A percentile compares a stretch with the other conserved stretches of the same genome.
phyloP scores from a whole-genome alignment of 441 rosid species.

The Brassica balearica region DNA sequence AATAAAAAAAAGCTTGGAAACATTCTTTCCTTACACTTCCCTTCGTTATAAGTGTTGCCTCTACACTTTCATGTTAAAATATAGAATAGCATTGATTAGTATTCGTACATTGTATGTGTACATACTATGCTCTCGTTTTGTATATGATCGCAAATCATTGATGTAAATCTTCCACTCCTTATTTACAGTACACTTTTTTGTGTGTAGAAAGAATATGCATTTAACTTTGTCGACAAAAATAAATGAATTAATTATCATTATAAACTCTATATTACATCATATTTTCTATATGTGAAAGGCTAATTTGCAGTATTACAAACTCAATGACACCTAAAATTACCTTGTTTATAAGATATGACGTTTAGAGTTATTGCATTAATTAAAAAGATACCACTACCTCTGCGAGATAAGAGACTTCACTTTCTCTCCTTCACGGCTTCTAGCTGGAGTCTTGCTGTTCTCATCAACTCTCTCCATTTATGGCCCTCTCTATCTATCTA shows the following conservation, averaged over 20 bases:
- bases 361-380: constrained; percentile 34
- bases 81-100: constrained; percentile 10
- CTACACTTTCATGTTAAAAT: background rate
- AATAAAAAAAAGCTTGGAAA: background rate
- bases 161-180: background rate
- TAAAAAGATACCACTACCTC: constrained; percentile 26
- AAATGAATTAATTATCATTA: background rate
- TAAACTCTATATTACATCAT: background rate
- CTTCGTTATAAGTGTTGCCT: constrained; percentile 12
- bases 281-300: background rate
- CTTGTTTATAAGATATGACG: background rate
- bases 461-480: constrained; percentile 44
- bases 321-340: constrained; percentile 12
- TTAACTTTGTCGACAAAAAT: background rate
- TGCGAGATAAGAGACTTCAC: constrained; percentile 38
- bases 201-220: background rate
- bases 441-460: constrained; percentile 50
- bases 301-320: constrained; percentile 18
- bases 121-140: constrained; percentile 3
- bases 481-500: constrained; percentile 15
- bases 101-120: constrained; percentile 4
- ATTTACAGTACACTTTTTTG: background rate
- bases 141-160: background rate
- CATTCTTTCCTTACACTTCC: constrained; percentile 14
- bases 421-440: constrained; percentile 44